phyloP scores from a whole-genome alignment of 306 rosid species.

The Purshia tridentata region DNA sequence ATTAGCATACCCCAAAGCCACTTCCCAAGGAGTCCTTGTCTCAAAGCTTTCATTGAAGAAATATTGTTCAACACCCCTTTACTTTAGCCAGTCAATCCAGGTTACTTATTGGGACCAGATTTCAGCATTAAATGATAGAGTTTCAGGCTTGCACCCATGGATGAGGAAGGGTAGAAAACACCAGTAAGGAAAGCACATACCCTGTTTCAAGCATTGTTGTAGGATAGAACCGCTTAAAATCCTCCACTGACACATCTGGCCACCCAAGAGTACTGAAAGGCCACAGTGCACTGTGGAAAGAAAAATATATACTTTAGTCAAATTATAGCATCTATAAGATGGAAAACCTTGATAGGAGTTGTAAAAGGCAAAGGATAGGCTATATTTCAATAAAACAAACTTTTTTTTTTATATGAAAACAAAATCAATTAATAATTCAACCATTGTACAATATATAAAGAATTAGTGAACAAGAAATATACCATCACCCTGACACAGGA shows the following conservation, averaged over 20 bases:
- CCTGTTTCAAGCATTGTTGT: constrained; percentile 98
- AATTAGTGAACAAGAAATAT: no score
- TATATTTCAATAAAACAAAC: no score
- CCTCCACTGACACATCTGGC: constrained; percentile 80
- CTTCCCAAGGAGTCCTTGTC: not conserved
- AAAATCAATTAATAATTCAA: no score
- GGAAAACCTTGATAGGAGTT: no score
- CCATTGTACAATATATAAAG: no score
- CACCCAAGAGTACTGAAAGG: constrained; percentile 99
- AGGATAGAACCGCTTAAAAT: constrained; percentile 81
- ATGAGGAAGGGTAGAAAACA: constrained; percentile 13
- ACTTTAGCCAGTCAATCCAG: not conserved
- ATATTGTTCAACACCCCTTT: not conserved
- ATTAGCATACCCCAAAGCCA: no score
- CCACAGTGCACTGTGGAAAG: constrained; percentile 78
- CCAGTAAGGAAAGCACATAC: constrained; percentile 43
- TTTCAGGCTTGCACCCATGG: not conserved
- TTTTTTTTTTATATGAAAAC: no score
- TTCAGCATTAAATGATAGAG: not conserved
- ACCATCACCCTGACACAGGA: no score
- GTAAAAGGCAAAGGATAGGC: no score
- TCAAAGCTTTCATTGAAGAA: not conserved
- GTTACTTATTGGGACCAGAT: not conserved
- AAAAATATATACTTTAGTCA: constrained; percentile 3
- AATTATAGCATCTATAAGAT: not conserved